Evolutionary conservation across 148 eudicot species (phyloP).

Genomic region (Persicaria tinctoria): DNA sequence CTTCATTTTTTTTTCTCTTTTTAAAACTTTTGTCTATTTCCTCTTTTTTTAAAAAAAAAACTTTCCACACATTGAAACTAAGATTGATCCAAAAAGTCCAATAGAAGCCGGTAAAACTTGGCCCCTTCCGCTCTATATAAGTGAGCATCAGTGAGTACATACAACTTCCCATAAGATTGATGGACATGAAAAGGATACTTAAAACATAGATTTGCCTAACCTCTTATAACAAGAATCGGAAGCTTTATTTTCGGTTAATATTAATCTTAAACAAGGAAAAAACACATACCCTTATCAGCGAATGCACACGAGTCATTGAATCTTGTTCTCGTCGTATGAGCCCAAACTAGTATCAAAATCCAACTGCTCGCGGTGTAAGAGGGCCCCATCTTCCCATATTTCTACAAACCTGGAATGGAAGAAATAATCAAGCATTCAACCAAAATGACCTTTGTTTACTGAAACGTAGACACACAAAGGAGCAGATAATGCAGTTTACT

Average conservation of each 20-base stretch:
- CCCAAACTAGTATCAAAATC: conserved; percentile 29
- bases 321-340: not conserved
- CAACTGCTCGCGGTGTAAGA: conserved; percentile 44
- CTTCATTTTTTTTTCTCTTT: too few species aligned
- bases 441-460: too few species aligned
- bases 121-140: not conserved
- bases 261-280: not conserved
- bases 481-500: too few species aligned
- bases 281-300: not conserved
- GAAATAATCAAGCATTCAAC: not conserved
- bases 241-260: not conserved
- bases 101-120: not conserved
- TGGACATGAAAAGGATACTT: not conserved
- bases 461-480: too few species aligned
- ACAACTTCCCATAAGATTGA: not conserved
- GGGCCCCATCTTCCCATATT: conserved; percentile 73
- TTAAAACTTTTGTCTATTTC: too few species aligned
- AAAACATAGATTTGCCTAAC: too few species aligned
- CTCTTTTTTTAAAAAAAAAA: too few species aligned
- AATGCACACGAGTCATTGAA: not conserved
- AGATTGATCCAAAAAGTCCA: not conserved
- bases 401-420: conserved; percentile 46
- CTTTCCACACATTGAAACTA: too few species aligned
- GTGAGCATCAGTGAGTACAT: not conserved
- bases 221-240: too few species aligned